Base-by-base conservation (phyloP, 257 asterid species). In the Nicotiana benthamiana region DNA sequence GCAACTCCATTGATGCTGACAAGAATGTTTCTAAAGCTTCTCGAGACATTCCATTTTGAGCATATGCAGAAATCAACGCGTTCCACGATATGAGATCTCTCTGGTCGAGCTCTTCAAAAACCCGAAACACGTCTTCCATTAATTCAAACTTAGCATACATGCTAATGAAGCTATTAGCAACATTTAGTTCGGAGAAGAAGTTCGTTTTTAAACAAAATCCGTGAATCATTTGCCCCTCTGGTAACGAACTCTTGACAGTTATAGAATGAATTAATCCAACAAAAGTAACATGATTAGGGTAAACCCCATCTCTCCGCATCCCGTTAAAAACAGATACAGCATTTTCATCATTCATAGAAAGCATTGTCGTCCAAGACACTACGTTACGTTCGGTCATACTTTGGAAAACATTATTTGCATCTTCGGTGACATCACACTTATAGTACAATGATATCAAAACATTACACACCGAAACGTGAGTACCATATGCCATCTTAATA, bases 341-440 rank as follows among this genome's bases (percentile, higher is more conserved):
- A 15, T 85, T 84, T 54, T 88, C 94, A 66, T 92, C 93, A 30
- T 83, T 79, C 56, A 90, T 80, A 12, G 97, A 90, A 81, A 95
- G 86, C 92, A 95, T 91, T 43, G 99, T 95, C 24, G 99, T 95
- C 96, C 97, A 95, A 79, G 99, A 95, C 30, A 95, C 91, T 10
- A 95, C 99, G 78, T 92, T 87, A 8, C 84, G 92, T 53, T 85
- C 90, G 28, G 20, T 51, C 83, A 85, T 90, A 54, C 86, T 82
- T 82, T 80, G 80, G 70, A 91, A 95, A 62, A 92, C 90, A 83
- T 86, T 48, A 22, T 63, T 68, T 59, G 94, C 93, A 80, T 91
- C 97, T 79, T 83, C 86, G 22, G 67, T 79, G 24, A 61, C 66
- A 63, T 84, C 90, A 9, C 96, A 90, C 85, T 92, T 95, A 40